Evolutionary conservation across 2,329 filamentous ascomycete genomes (phyloP), one percentile per base, ranked within the genome.

Genomic region (Immersiporthe knoxdaviesiana): DNA sequence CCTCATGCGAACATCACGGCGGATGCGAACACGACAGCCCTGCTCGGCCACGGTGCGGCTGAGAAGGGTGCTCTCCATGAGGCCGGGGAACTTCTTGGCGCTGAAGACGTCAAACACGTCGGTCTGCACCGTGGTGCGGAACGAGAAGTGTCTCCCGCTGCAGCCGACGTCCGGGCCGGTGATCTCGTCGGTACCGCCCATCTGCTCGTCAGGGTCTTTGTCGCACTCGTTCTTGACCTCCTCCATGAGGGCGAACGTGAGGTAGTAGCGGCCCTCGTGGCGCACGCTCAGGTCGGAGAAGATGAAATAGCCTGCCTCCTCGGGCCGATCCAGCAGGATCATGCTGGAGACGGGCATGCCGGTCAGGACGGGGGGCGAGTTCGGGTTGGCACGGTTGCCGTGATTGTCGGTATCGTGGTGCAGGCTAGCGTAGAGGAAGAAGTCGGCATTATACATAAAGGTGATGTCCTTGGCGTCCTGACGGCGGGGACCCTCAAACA

Each of bases 81-180:
- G 84, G 24, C 95, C 96, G 21, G 96, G 96, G 82, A 99, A 99
- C 83, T 97, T 98, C 89, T 98, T 99, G 65, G 96, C 96, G 75
- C 94, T 97, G 83, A 87, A 98, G 56, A 98, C 96, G 63, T 88
- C 90, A 79, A 99, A 98, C 0, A 92, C 89, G 16, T 86, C 82
- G 0, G 96, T 97, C 83, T 95, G 94, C n/a, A 69, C 69, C 11
- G 66, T 69, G 27, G 69, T 71, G 3, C 69, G 69, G 60, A 71
- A 71, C 35, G 58, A 62, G 54, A 63, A 71, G 37, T 68, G 68
- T 32, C 69, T 64, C 11, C 54, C 56, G 44, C 67, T 67, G 11
- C 66, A 68, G 21, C 64, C 61, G 39, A 65, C 64, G n/a, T 76
- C 78, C 50, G 75, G 75, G 27, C 76, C 73, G n/a, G 75, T 74